Base-by-base conservation (phyloP, 352 stramenopile genomes). In the Blastocystis sp. region DNA sequence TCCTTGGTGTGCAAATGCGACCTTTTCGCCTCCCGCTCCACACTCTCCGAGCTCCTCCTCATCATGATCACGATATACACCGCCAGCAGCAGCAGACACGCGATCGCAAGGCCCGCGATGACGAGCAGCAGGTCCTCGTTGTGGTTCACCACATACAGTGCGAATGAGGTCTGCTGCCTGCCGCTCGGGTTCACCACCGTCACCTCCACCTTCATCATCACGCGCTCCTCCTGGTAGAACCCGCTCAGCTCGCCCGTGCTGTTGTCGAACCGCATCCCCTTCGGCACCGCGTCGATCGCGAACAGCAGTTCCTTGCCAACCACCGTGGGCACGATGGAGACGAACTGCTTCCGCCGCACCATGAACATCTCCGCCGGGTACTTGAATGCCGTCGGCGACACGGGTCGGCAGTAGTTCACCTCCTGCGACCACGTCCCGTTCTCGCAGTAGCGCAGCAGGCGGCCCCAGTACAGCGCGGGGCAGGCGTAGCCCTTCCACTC, bases 1-100 rank as follows among this genome's bases (percentile, higher is more conserved):
- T 34, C 7, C 7, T 81, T 66, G 10, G 57, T 81, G 38, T 81
- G n/a, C 11, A 81, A 48, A 81, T 81, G 71, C 48, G 71, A 81
- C 59, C n/a, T 81, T 34, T 81, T 24, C 24, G 71, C 71, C n/a
- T 81, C 71, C 43, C 19, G 54, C 24, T 81, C 21, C 9, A 81
- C 45, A 3, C 14, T 28, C 21, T 81, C 71, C 28, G 28, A 40
- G 28, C 71, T 64, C 48, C 24, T 71, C 21, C 45, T 64, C 71
- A 81, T 54, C 71, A 66, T 3, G 0, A 81, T 40, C 21, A 6
- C 64, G 21, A 81, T 45, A 7, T 65, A 81, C n/a, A 81, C 48
- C 10, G 66, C 48, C 17, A 59, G 21, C 34, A n/a, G 48, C 28
- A 81, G 38, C 4, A 81, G 71, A 64, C 71, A 81, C 17, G 48